Base-by-base conservation (phyloP, 1,284 basidiomycete species). In the Melampsora abietis-canadensis region DNA sequence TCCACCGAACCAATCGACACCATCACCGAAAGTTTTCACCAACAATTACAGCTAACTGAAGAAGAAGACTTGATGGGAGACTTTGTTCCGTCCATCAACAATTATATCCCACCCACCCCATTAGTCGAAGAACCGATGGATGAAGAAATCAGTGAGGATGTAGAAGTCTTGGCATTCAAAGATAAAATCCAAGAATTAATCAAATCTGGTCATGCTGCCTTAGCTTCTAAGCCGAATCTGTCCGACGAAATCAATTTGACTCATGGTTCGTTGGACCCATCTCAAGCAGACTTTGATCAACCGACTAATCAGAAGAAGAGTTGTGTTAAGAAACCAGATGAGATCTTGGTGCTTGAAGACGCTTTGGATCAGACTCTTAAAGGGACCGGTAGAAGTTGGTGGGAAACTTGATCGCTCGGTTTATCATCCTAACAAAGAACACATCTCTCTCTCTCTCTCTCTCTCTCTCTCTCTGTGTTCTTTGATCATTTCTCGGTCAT, bases 61-160 rank as follows among this genome's bases (percentile, higher is more conserved):
- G 66, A 64, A n/a, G 68, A 72, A 15, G 46, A 48, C 17, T 34
- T 72, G 3, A 72, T 72, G 68, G 19, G 40, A 60, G 68, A 72
- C 31, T 72, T 72, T 44, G 47, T 72, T n/a, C 44, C 59, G 8
- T 72, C 68, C 0, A 24, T 72, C 6, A 34, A 63, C 14, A 40
- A 60, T 15, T 57, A 72, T 63, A 44, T 64, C 44, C 68, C 61
- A 10, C 17, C 61, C 6, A 17, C n/a, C 1, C 15, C 51, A 12
- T 4, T 40, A 10, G 21, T 44, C 0, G 54, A 60, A 40, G 31
- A 57, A 6, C 10, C 51, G 8, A 10, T 40, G 2, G 40, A 21
- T 17, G 19, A 68, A 40, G 68, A 64, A 1, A 30, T 44, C 7
- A 48, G 63, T 31, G 62, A 65, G 14, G 70, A 74, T 37, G 7